Evolutionary conservation across 192 early-diverging fungal genomes (phyloP), one percentile per base, ranked within the genome.

Genomic region (Linnemannia exigua): DNA sequence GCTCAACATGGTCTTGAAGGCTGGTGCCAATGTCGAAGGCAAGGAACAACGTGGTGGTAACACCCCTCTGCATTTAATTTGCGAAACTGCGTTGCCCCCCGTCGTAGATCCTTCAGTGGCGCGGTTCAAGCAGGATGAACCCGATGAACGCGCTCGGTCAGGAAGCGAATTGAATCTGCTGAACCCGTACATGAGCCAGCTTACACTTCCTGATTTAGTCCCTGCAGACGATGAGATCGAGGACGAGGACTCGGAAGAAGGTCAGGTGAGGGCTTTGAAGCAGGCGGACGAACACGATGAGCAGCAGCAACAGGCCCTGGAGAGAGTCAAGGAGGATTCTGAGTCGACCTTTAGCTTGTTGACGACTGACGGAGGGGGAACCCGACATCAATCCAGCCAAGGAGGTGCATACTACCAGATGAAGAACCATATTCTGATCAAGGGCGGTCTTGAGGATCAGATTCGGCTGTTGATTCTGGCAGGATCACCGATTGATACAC

Each of bases 371-470:
- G 68, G 58, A 1, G 80, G 80, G 12, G 38, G 69, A 1, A 14
- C 58, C 1, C 70, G 54, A 31, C 68, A 63, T n/a, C 74, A 82
- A 20, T 25, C 37, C 7, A 3, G 51, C 15, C 25, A 71, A 8
- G 80, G 75, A 54, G 80, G 80, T 1, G 50, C 68, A 0, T 79
- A 79, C 37, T 84, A 84, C 37, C 70, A 75, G 35, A 84, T 84
- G 50, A 78, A 76, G 69, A 52, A 85, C 38, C 75, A 76, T 6
- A 69, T 77, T 14, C 63, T 86, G 79, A 70, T 80, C 67, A 86
- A 80, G 54, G 84, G 84, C 16, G 78, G 84, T 4, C 54, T 86
- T 11, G 84, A 86, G 41, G 84, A 86, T 28, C 84, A 86, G 58
- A 86, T 86, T 35, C 78, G 84, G 58, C 50, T 86, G 5, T 67